phyloP scores from a whole-genome alignment of 495 filamentous ascomycete species.

The Bathelium albidoporum region DNA sequence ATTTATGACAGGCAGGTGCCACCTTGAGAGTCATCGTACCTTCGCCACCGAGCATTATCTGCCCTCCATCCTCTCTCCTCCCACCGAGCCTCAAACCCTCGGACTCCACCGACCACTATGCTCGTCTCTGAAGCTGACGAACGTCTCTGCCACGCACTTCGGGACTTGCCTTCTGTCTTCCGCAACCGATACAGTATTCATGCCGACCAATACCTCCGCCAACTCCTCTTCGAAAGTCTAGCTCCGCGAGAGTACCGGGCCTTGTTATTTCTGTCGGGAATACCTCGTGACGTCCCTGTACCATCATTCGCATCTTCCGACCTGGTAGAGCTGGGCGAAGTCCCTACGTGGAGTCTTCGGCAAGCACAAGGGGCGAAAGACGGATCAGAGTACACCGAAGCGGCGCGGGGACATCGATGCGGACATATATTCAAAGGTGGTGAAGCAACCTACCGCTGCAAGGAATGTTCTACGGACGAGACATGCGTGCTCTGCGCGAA shows the following conservation, averaged over 20 bases:
- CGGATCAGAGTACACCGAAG: constrained; percentile 88
- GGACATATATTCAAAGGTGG: constrained; percentile 92
- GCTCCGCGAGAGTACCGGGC: constrained; percentile 64
- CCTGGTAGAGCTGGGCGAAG: constrained; percentile 7
- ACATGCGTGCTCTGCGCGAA: constrained; percentile 35
- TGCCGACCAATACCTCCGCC: constrained; percentile 58
- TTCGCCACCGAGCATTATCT: constrained; percentile 1
- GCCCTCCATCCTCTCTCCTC: background rate
- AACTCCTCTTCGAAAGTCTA: constrained; percentile 76
- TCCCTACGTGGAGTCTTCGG: constrained; percentile 53
- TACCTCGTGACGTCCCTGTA: background rate
- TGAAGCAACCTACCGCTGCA: constrained; percentile 87
- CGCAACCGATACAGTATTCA: constrained; percentile 59
- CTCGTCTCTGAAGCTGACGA: background rate
- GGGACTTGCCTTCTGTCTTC: constrained; percentile 57
- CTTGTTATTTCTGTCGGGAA: constrained; percentile 69
- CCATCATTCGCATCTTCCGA: constrained; percentile 39
- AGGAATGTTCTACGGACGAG: constrained; percentile 75
- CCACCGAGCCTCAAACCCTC: background rate
- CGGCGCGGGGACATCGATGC: constrained; percentile 87
- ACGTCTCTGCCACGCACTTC: constrained; percentile 55
- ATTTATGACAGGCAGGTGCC: background rate
- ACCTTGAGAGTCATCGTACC: background rate
- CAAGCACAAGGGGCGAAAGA: constrained; percentile 85
- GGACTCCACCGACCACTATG: background rate